Evolutionary conservation across 768 basidiomycete genomes (phyloP).

Genomic region (Russula sp.): DNA sequence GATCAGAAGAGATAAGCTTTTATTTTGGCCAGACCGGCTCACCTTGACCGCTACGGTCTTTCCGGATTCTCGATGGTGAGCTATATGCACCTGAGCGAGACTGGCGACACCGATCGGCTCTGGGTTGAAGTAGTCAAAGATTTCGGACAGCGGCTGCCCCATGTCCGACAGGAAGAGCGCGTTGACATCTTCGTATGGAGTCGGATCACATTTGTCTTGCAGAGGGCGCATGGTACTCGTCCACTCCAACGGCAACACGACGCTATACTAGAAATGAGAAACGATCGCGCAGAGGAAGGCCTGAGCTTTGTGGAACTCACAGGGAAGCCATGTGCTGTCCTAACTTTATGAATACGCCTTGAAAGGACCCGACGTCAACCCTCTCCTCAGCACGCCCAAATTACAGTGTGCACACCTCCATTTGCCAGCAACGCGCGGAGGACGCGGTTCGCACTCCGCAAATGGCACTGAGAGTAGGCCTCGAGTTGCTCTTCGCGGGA

Average conservation of each 20-base stretch:
- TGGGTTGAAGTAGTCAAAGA: constrained; percentile 83
- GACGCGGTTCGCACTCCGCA: constrained; percentile 70
- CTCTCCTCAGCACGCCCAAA: neutral
- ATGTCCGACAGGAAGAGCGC: constrained; percentile 73
- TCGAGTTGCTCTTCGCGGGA: constrained; percentile 43
- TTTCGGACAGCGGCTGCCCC: constrained; percentile 57
- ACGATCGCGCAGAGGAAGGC: constrained; percentile 21
- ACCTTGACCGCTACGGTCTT: constrained; percentile 83
- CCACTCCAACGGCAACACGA: constrained; percentile 60
- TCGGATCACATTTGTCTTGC: constrained; percentile 92
- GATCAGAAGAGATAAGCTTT: neutral
- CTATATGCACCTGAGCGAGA: constrained; percentile 92
- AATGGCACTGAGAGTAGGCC: constrained; percentile 75
- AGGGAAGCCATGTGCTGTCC: constrained; percentile 82
- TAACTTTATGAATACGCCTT: constrained; percentile 80
- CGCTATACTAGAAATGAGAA: constrained; percentile 28
- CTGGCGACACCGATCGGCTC: constrained; percentile 92
- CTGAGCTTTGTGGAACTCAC: constrained; percentile 30
- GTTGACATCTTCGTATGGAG: constrained; percentile 70
- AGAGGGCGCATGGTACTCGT: constrained; percentile 49
- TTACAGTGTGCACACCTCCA: constrained; percentile 50
- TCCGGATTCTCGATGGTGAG: constrained; percentile 60
- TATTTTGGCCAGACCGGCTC: constrained; percentile 10
- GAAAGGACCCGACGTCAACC: constrained; percentile 2
- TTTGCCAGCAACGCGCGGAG: constrained; percentile 81